Base-by-base conservation (phyloP, 1,284 basidiomycete species). In the Phlebopus sp. region DNA sequence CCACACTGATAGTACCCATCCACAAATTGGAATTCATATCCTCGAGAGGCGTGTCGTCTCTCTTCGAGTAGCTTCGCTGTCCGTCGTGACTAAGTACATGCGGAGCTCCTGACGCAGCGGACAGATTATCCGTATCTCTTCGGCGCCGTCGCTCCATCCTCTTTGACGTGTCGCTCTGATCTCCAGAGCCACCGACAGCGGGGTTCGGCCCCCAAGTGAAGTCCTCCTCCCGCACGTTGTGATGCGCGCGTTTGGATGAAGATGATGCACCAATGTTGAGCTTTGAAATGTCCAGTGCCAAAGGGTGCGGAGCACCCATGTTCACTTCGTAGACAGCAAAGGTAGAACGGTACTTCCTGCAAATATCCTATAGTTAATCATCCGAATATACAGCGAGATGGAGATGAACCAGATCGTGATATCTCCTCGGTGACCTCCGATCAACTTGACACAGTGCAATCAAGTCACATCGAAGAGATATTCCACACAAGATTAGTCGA, bases 1-100 rank as follows among this genome's bases (percentile, higher is more conserved):
- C 75, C 11, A 76, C 66, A 15, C 58, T 59, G 19, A 78, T 68
- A 5, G 56, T 53, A 23, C 76, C 76, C 37, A 63, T 60, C 70
- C 70, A 72, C 49, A 63, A 54, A 32, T 64, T 59, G 10, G 57
- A 50, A 39, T 59, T 55, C 23, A 67, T 57, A 23, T 72, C 66
- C 17, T 59, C 58, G 35, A 75, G 59, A 9, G 59, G 46, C 29
- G 59, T 60, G 19, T 55, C 54, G 15, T 45, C 48, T 44, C 55
- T 42, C 50, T 53, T 52, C 39, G 15, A 27, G 15, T 40, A 35
- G 15, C 13, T 37, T 37, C 49, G 44, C 31, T 27, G 45, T 13
- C 11, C 34, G 21, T 40, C 37, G 18, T 41, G 35, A 25, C 4
- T 19, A 37, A 31, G 14, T 15, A 42, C 30, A 27, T 13, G 18